These are phyloP conservation scores for Silybum marianum DNA, from an alignment of 129 eudicot species.

Conservation along the genomic window DNA sequence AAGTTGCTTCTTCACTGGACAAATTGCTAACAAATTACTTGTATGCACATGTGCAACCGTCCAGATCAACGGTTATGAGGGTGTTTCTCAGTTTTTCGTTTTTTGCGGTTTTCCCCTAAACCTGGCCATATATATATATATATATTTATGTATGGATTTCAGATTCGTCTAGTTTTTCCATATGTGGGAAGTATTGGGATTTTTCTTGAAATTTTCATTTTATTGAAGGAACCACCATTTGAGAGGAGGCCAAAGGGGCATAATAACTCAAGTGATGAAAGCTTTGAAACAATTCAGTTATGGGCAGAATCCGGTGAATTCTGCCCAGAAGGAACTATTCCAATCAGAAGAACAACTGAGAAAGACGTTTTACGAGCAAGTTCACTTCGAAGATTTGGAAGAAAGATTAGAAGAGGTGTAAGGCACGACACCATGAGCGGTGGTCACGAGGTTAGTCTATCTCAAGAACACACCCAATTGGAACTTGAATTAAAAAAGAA, in stretches of 20 bases:
- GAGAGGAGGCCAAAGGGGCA: constrained; percentile 77
- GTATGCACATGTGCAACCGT: too few species aligned
- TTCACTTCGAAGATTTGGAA: constrained; percentile 67
- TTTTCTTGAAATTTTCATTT: neutral
- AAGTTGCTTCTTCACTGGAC: too few species aligned
- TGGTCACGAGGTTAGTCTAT: constrained; percentile 78
- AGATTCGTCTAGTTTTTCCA: neutral
- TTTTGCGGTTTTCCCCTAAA: too few species aligned
- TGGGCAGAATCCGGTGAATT: constrained; percentile 61
- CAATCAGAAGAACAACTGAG: constrained; percentile 83
- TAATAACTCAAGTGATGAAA: constrained; percentile 34
- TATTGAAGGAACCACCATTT: constrained; percentile 56
- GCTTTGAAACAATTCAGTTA: constrained; percentile 48
- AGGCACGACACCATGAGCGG: constrained; percentile 66
- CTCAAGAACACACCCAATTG: neutral
- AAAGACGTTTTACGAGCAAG: constrained; percentile 67
- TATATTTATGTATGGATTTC: neutral
- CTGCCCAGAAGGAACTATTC: constrained; percentile 87
- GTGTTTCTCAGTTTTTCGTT: too few species aligned
- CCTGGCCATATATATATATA: too few species aligned
- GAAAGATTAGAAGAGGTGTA: constrained; percentile 62
- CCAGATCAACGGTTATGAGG: too few species aligned
- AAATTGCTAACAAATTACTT: too few species aligned
- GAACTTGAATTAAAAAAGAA: neutral
- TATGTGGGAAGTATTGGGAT: neutral